A percentile compares a stretch with the other conserved stretches of the same genome.
These are phyloP conservation scores for Cenchrus purpureus DNA, from an alignment of 176 grass and related monocot genomes.

Conservation along the genomic window DNA sequence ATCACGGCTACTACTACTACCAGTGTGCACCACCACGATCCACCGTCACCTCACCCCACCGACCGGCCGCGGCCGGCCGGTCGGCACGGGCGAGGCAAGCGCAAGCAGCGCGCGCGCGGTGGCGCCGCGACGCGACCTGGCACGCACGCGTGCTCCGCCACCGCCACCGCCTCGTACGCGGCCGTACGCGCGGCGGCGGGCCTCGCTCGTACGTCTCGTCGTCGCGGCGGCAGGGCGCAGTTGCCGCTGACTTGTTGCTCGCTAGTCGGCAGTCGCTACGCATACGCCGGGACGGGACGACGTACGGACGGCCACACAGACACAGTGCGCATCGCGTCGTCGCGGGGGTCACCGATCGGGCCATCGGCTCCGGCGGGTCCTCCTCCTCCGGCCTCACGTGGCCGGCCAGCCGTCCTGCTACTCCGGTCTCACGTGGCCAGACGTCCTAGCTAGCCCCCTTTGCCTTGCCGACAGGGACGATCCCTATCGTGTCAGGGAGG, in stretches of 20 bases:
- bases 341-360: neutral
- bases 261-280: neutral
- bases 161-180: neutral
- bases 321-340: conserved; percentile 13
- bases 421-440: conserved; percentile 34
- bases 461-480: neutral
- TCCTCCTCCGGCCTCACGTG: conserved; percentile 35
- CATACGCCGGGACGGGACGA: too few relatives aligned
- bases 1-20: too few relatives aligned
- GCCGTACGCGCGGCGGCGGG: neutral
- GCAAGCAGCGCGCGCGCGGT: neutral
- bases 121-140: neutral
- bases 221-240: too few relatives aligned
- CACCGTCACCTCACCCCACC: neutral
- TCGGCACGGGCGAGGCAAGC: conserved; percentile 39
- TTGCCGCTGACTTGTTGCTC: too few relatives aligned
- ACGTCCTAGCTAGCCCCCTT: neutral
- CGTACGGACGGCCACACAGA: too few relatives aligned
- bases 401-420: neutral
- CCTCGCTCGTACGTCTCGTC: too few relatives aligned
- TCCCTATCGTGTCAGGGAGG: neutral
- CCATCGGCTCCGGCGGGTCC: conserved; percentile 8
- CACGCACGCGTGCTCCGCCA: neutral
- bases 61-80: conserved; percentile 20
- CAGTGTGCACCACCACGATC: neutral